phyloP scores from a whole-genome alignment of 2,329 filamentous ascomycete species.

The Aspergillus udagawae region DNA sequence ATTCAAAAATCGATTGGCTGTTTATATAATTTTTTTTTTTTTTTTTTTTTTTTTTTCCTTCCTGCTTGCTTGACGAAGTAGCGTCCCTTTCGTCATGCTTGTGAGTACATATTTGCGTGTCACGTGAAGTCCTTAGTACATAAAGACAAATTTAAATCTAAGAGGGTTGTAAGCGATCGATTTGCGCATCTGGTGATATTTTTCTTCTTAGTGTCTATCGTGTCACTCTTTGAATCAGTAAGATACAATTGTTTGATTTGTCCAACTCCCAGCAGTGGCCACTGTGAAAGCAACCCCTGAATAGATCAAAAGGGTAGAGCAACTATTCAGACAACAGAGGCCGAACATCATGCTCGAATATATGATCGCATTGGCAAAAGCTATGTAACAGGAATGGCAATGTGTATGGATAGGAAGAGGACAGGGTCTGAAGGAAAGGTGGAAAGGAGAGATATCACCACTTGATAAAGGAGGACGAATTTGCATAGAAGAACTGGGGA shows the following conservation, averaged over 20 bases:
- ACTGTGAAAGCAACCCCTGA: not conserved
- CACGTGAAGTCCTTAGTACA: not conserved
- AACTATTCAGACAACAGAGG: slow-evolving; percentile 1
- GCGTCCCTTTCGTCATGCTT: not conserved
- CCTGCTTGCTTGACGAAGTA: not conserved
- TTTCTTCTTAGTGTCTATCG: not conserved
- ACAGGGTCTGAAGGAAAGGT: not conserved
- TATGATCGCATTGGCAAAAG: slow-evolving; percentile 1
- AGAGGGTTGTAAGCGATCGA: not conserved
- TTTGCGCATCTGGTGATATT: not conserved
- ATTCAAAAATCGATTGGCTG: slow-evolving; percentile 38
- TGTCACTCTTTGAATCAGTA: not conserved
- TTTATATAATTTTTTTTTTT: slow-evolving; percentile 29
- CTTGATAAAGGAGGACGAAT: slow-evolving; percentile 1
- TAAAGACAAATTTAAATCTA: not conserved
- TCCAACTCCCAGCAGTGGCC: not conserved
- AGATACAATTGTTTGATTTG: not conserved
- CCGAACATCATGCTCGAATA: not conserved
- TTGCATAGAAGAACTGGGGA: slow-evolving; percentile 2
- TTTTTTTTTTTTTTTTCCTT: not conserved
- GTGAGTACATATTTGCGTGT: not conserved
- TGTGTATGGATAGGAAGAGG: slow-evolving; percentile 3
- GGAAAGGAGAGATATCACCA: not conserved
- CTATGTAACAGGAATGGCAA: slow-evolving; percentile 12
- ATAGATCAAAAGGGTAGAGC: not conserved